Base-by-base conservation (phyloP, 2,329 filamentous ascomycete genomes). In the Colletotrichum kahawae region DNA sequence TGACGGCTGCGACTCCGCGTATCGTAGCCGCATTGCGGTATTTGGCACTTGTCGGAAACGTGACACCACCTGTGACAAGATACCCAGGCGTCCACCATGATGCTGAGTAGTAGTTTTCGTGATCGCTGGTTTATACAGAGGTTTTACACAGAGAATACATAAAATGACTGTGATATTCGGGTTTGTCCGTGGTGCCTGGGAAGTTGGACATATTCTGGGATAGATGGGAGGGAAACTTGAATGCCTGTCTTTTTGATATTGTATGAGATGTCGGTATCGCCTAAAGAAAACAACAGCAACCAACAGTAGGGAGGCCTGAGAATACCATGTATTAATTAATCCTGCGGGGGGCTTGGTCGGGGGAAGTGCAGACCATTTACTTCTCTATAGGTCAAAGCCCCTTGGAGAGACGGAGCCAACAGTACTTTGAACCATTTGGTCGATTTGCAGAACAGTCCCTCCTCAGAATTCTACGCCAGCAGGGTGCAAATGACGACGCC, bases 291-390 rank as follows among this genome's bases (percentile, higher is more conserved):
- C 43, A 51, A 21, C n/a, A 24, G 21, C 0, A 2, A 51, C 12
- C 38, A 0, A 48, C 38, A 48, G 38, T 51, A 7, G 21, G 43
- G 43, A 51, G 0, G n/a, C 0, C n/a, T 24, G 43, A 21, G 12
- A 51, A 51, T 13, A 3, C 0, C n/a, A 51, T 51, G 12, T 6
- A 51, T 21, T 1, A 5, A 48, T 21, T 1, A 1, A 51, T 13
- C 1, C n/a, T 21, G 43, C 24, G 24, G 24, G 0, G n/a, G 10
- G 0, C 10, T 21, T 21, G 0, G 10, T 21, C 1, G 0, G n/a
- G n/a, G 43, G n/a, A 51, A 21, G 0, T 24, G 43, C 43, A 21
- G 0, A 0, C 43, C 12, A 21, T 51, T n/a, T 13, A 21, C 43
- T 48, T 7, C 10, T 21, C 7, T 51, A n/a, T 13, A 51, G 43